Base-by-base conservation (phyloP, 2,329 filamentous ascomycete genomes). In the Beauveria varroae region DNA sequence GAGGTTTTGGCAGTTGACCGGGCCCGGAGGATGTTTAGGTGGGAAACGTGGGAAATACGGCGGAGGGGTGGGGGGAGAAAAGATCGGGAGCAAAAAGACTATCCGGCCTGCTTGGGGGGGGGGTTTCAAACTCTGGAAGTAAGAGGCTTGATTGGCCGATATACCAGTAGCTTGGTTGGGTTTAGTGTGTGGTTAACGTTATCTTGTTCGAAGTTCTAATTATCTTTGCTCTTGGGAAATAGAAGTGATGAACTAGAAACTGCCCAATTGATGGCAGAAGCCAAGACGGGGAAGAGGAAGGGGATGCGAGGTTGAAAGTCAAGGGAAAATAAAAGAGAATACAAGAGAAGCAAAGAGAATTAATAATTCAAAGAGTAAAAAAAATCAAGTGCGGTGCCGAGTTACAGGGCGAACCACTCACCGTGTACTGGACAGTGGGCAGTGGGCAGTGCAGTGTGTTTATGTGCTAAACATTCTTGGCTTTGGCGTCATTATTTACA, bases 1-100 rank as follows among this genome's bases (percentile, higher is more conserved):
- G n/a, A 30, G 51, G 34, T 24, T 53, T 50, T 47, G 34, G 57
- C 34, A 24, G n/a, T 54, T 37, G 49, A 54, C 50, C 8, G 40
- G 26, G 22, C 40, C 43, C 20, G 57, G 49, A 22, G 44, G 50
- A 53, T 52, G 40, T 60, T 60, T 51, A 18, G 57, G 44, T 50
- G 57, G 47, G 37, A 53, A 60, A 60, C 50, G 57, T 54, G 50
- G 57, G 57, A 60, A 30, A 46, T 3, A 40, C 49, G 50, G 40
- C 44, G 49, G 57, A 54, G 57, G 57, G 57, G 57, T 51, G 47
- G 57, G 57, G 47, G 47, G 16, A 37, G 40, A 47, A 47, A 54
- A 43, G 47, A 60, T 60, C 26, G 49, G 37, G 44, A 49, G 53
- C 40, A 44, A 30, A 44, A 30, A 46, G 51, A 41, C n/a, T 40